Evolutionary conservation across 768 basidiomycete genomes (phyloP).

Genomic region (Megacollybia marginata): DNA sequence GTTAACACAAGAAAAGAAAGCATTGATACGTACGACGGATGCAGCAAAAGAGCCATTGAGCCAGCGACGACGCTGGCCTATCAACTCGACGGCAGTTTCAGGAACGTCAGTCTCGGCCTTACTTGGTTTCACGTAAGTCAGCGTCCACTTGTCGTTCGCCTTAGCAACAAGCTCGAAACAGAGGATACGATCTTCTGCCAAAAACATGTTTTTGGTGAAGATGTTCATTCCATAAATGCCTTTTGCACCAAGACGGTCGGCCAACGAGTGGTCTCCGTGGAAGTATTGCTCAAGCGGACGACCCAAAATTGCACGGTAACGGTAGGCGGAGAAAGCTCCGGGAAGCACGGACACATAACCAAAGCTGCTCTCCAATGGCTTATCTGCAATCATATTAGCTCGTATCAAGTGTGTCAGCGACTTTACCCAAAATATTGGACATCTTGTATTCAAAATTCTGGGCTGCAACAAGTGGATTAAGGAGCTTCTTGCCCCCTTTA

Average conservation of each 20-base stretch:
- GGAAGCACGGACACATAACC: constrained; percentile 94
- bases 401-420: too few species aligned
- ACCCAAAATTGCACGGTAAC: constrained; percentile 88
- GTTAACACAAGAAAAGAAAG: not conserved
- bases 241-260: constrained; percentile 86
- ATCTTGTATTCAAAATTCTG: constrained; percentile 99
- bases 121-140: constrained; percentile 87
- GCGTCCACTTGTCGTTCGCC: constrained; percentile 76
- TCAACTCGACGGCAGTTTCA: constrained; percentile 85
- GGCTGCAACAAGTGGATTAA: constrained; percentile 90
- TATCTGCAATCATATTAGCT: constrained; percentile 41
- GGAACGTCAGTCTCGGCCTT: constrained; percentile 98
- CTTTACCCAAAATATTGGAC: constrained; percentile 85
- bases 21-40: constrained; percentile 55
- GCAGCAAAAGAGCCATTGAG: constrained; percentile 95
- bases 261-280: constrained; percentile 83
- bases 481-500: constrained; percentile 81
- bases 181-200: constrained; percentile 89
- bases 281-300: constrained; percentile 82
- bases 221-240: constrained; percentile 97
- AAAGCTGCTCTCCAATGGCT: constrained; percentile 91
- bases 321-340: constrained; percentile 95
- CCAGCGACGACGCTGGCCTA: constrained; percentile 95
- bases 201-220: constrained; percentile 90
- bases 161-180: constrained; percentile 98